Conservation (phyloP, 75 land plant species). For the Cupressus sempervirens region DNA sequence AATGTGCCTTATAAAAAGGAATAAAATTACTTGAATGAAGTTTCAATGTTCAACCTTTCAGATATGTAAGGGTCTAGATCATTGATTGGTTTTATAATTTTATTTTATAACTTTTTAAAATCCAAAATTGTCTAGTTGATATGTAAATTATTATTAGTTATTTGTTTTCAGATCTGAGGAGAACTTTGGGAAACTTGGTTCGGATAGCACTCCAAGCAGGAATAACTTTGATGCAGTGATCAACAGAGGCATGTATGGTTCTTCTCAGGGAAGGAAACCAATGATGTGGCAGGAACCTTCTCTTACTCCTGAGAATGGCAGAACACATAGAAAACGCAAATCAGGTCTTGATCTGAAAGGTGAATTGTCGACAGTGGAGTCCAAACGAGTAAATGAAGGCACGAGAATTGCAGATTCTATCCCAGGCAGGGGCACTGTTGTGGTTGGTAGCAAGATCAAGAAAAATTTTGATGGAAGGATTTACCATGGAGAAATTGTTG, state of each 20-base stretch:
- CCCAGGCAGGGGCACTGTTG: slow-evolving; percentile 13
- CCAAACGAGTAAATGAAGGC: not conserved
- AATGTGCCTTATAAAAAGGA: too few species aligned
- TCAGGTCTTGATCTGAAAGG: not conserved
- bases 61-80: not conserved
- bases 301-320: not conserved
- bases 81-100: not conserved
- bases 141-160: not conserved
- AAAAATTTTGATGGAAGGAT: slow-evolving; percentile 14
- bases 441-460: slow-evolving; percentile 14
- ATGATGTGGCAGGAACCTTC: slow-evolving; percentile 3
- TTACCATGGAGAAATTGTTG: slow-evolving; percentile 18
- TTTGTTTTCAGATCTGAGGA: slow-evolving; percentile 8
- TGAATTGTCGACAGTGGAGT: not conserved
- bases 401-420: slow-evolving; percentile 7
- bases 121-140: not conserved
- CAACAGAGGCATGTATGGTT: not conserved
- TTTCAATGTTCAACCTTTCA: not conserved
- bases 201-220: not conserved
- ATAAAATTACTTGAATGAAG: not conserved
- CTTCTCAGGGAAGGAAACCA: slow-evolving; percentile 7
- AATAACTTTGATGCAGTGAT: slow-evolving; percentile 7
- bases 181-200: slow-evolving; percentile 7
- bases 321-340: slow-evolving; percentile 5
- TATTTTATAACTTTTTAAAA: not conserved